phyloP scores from a whole-genome alignment of 768 basidiomycete species.

The Boletus reticuloceps region DNA sequence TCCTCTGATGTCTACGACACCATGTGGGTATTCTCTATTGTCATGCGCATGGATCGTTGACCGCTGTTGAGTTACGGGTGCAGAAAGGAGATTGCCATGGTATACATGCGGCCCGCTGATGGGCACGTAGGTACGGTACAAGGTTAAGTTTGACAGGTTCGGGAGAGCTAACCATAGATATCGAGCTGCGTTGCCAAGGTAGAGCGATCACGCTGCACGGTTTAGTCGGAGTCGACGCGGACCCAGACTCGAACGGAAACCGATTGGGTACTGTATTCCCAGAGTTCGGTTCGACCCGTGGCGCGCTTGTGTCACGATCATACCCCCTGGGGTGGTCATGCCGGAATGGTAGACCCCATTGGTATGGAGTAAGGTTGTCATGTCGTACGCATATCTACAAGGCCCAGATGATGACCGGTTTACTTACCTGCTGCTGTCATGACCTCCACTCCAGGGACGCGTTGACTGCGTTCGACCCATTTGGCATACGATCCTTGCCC shows the following conservation, averaged over 20 bases:
- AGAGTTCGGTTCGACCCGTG: neutral
- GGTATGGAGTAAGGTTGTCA: conserved; percentile 3
- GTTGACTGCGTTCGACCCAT: neutral
- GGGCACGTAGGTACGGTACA: conserved; percentile 6
- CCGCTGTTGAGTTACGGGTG: neutral
- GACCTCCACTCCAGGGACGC: neutral
- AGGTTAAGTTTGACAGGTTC: conserved; percentile 23
- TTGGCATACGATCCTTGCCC: neutral
- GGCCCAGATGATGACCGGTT: neutral
- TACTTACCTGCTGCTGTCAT: neutral
- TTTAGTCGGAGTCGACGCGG: conserved; percentile 10
- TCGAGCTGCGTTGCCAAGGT: conserved; percentile 4
- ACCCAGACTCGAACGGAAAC: neutral
- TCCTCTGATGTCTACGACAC: neutral
- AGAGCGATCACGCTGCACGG: neutral
- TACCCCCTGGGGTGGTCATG: neutral
- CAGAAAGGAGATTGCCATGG: neutral
- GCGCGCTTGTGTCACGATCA: neutral
- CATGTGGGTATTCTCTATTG: neutral
- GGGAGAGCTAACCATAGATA: conserved; percentile 6
- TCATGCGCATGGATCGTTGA: neutral
- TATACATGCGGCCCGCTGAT: neutral
- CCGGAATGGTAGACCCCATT: neutral
- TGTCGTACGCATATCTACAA: neutral
- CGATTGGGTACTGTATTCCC: neutral